phyloP scores from a whole-genome alignment of 257 asterid species.

The Paraleonurus japonicus region DNA sequence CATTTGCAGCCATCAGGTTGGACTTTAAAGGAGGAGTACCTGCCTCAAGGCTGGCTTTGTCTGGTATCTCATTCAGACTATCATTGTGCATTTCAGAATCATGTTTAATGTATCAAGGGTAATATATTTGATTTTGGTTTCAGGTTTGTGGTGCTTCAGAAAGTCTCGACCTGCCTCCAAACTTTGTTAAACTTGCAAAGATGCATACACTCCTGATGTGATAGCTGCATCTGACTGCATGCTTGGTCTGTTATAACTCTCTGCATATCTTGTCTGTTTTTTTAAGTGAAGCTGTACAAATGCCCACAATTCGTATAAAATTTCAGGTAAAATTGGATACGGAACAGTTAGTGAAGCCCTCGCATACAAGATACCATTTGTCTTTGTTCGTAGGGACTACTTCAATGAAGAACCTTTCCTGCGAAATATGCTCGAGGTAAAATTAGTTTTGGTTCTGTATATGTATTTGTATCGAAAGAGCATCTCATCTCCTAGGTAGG shows the following conservation, averaged over 20 bases:
- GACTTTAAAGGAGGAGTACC: constrained; percentile 87
- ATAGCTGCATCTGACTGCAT: constrained; percentile 99
- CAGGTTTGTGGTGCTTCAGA: constrained; percentile 99
- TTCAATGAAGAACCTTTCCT: constrained; percentile 97
- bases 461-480: neutral
- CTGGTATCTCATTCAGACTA: constrained; percentile 53
- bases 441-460: constrained; percentile 7
- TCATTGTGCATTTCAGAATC: neutral
- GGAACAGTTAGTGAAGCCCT: constrained; percentile 98
- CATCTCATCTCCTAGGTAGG: neutral
- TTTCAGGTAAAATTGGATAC: constrained; percentile 95
- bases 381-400: constrained; percentile 96
- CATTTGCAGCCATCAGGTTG: constrained; percentile 91
- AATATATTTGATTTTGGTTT: constrained; percentile 19
- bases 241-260: constrained; percentile 71
- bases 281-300: constrained; percentile 9
- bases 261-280: constrained; percentile 4
- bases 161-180: constrained; percentile 73
- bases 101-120: neutral
- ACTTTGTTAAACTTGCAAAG: constrained; percentile 82
- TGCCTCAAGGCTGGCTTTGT: constrained; percentile 95
- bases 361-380: constrained; percentile 90
- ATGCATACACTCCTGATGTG: constrained; percentile 87
- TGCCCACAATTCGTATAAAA: constrained; percentile 3
- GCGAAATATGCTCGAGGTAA: constrained; percentile 99